These are phyloP conservation scores for Syzygium oleosum DNA, from an alignment of 345 rosid genomes.

Conservation along the genomic window DNA sequence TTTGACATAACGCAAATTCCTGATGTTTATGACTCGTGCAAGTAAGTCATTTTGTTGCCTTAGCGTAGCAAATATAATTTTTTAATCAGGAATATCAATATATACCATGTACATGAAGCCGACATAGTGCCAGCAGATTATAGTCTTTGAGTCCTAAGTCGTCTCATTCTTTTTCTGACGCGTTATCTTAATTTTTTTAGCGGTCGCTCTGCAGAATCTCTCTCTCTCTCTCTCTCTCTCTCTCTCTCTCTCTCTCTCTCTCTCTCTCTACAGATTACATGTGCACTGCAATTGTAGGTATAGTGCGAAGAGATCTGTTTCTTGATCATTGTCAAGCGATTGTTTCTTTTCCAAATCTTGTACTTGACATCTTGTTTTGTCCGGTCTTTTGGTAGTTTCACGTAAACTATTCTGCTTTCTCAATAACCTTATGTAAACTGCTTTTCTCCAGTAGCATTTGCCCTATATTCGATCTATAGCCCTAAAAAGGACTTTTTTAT, in stretches of 20 bases:
- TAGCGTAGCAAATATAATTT: not conserved
- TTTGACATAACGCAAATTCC: constrained; percentile 98
- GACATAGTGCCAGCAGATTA: not conserved
- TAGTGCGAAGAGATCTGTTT: not conserved
- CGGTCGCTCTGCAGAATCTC: not conserved
- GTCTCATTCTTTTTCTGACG: not conserved
- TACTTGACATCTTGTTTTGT: not conserved
- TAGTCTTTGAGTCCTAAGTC: not conserved
- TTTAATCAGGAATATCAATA: not conserved
- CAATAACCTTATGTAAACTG: not conserved
- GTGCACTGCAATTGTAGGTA: not conserved
- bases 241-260: not conserved
- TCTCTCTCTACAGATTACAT: not conserved
- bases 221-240: not conserved
- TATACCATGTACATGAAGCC: not conserved
- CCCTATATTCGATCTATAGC: not conserved
- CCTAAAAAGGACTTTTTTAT: not conserved
- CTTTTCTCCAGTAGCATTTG: not conserved
- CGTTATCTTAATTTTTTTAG: not conserved
- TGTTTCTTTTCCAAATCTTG: not conserved
- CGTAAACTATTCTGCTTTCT: not conserved
- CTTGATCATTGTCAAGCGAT: not conserved
- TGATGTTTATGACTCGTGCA: constrained; percentile 99
- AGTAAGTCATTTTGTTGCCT: constrained; percentile 49
- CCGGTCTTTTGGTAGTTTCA: not conserved